phyloP scores from a whole-genome alignment of 1,139 yeast genomes.

The Ogataea hybrid region DNA sequence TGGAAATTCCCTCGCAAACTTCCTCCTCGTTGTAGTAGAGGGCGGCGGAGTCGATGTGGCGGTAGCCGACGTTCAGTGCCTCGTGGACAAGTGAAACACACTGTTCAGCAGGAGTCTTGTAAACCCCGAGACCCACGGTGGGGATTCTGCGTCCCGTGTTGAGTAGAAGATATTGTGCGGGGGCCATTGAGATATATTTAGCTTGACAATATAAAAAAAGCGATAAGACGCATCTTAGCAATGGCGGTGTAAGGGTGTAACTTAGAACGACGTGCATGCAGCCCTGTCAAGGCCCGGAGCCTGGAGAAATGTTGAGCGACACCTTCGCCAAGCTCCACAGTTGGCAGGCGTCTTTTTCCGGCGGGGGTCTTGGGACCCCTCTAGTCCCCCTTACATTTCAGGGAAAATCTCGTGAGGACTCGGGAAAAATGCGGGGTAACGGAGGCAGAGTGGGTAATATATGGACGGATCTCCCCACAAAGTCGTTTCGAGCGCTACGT shows the following conservation, averaged over 20 bases:
- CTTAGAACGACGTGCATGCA: no score
- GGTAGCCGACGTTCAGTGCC: constrained; percentile 62
- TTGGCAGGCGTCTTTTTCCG: no score
- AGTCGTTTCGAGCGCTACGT: no score
- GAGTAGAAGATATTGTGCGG: constrained; percentile 16
- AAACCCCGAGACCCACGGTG: constrained; percentile 57
- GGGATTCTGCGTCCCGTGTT: constrained; percentile 50
- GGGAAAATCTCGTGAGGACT: not conserved
- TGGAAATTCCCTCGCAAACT: constrained; percentile 47
- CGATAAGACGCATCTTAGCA: not conserved
- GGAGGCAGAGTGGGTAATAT: no score
- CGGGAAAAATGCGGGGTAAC: not conserved
- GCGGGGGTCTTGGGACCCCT: no score
- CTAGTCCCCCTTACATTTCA: no score
- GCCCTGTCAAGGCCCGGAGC: no score
- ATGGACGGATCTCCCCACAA: no score
- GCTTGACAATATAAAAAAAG: not conserved
- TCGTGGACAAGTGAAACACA: constrained; percentile 43
- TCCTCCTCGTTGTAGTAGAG: constrained; percentile 59
- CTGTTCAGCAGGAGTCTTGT: constrained; percentile 40
- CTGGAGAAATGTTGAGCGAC: no score
- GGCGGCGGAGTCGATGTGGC: constrained; percentile 66
- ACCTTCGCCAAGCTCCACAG: no score
- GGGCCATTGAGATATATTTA: not conserved
- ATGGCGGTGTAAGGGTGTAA: no score